Conservation (phyloP, 1,139 yeast genomes). For the Hansenula sp. region DNA sequence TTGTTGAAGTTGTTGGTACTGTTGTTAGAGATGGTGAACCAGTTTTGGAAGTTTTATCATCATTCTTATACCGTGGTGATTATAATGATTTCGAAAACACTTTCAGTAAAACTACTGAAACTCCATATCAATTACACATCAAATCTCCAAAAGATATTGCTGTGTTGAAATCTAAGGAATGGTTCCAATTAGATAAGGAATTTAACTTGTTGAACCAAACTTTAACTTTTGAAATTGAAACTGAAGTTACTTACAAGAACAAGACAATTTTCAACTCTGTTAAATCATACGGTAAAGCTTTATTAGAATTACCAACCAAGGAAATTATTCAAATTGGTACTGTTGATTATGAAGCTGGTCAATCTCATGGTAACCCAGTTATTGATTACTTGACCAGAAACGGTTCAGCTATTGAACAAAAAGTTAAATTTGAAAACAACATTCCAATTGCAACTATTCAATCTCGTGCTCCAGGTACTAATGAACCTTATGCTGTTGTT, state of each 20-base stretch:
- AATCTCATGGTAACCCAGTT: slow-evolving; percentile 96
- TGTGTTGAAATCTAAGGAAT: slow-evolving; percentile 89
- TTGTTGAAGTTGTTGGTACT: slow-evolving; percentile 93
- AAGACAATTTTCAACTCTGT: slow-evolving; percentile 76
- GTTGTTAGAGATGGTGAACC: slow-evolving; percentile 71
- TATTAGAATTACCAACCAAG: slow-evolving; percentile 87
- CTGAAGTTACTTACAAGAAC: slow-evolving; percentile 77
- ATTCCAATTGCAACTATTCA: slow-evolving; percentile 73
- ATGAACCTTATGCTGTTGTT: slow-evolving; percentile 94
- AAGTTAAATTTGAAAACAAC: slow-evolving; percentile 81
- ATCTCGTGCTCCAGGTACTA: slow-evolving; percentile 56
- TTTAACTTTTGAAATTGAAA: slow-evolving; percentile 85
- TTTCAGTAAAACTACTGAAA: slow-evolving; percentile 82
- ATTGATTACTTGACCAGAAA: slow-evolving; percentile 88
- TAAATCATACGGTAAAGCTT: slow-evolving; percentile 78
- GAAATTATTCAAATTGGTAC: slow-evolving; percentile 86
- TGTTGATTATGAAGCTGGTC: slow-evolving; percentile 87
- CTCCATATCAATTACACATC: slow-evolving; percentile 77
- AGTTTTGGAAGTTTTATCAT: slow-evolving; percentile 91
- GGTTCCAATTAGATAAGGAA: slow-evolving; percentile 84
- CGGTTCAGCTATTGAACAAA: slow-evolving; percentile 93
- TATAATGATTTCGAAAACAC: slow-evolving; percentile 88
- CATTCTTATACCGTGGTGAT: slow-evolving; percentile 93
- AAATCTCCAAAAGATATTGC: slow-evolving; percentile 86
- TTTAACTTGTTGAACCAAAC: slow-evolving; percentile 73